Conservation (phyloP, 169 alveolate genomes). For the Toxoplasma gondii region DNA sequence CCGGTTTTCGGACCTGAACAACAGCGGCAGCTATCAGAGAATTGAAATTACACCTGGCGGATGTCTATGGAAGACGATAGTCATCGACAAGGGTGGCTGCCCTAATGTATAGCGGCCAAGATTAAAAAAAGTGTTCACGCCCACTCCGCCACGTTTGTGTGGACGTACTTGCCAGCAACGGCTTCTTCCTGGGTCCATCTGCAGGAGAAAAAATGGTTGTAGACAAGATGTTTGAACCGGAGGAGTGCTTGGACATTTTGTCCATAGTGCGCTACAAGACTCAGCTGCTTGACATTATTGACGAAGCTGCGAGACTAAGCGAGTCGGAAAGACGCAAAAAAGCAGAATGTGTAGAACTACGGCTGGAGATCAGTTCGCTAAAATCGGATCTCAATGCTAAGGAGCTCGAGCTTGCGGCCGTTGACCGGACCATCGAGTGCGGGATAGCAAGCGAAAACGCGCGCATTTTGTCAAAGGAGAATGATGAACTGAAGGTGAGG, state of each 20-base stretch:
- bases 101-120: no score
- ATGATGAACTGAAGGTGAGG: slow-evolving; percentile 19
- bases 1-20: no score
- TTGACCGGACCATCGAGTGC: not conserved
- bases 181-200: no score
- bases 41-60: no score
- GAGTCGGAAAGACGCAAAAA: not conserved
- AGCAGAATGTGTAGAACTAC: not conserved
- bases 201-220: no score
- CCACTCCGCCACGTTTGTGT: no score
- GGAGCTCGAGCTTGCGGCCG: slow-evolving; percentile 15
- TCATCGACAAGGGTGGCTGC: no score
- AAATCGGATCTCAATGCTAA: not conserved
- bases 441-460: not conserved
- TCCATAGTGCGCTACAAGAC: not conserved
- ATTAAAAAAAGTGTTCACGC: no score
- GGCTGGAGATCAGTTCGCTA: not conserved
- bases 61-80: no score
- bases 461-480: not conserved
- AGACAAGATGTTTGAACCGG: not conserved
- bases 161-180: no score
- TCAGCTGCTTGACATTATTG: not conserved
- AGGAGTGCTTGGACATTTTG: not conserved
- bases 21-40: no score
- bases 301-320: not conserved